phyloP scores from a whole-genome alignment of 2,329 filamentous ascomycete genomes.

The Huntiella abstrusa region DNA sequence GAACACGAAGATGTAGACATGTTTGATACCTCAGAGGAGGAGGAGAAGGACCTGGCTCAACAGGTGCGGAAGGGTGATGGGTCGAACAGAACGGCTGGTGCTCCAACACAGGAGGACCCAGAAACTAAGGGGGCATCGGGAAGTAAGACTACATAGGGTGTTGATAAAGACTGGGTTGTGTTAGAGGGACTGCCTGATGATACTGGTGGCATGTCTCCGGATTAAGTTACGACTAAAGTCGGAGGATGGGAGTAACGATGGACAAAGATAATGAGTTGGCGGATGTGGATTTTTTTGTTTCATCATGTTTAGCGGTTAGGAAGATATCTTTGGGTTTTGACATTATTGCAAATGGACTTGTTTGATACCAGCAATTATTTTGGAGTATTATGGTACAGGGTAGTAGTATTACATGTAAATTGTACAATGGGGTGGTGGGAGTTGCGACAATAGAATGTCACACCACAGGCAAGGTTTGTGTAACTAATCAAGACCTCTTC shows the following conservation, averaged over 20 bases:
- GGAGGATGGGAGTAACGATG: neutral
- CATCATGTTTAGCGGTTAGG: neutral
- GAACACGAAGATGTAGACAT: constrained; percentile 82
- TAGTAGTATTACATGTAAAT: too few relatives aligned
- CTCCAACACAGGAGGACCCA: constrained; percentile 14
- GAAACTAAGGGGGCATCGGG: constrained; percentile 5
- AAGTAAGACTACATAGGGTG: neutral
- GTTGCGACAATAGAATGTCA: too few relatives aligned
- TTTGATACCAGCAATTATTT: constrained; percentile 8
- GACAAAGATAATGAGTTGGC: neutral
- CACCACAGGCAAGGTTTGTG: too few relatives aligned
- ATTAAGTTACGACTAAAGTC: too few relatives aligned
- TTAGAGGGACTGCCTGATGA: too few relatives aligned
- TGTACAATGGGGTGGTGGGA: too few relatives aligned
- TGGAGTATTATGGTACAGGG: too few relatives aligned
- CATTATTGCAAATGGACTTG: constrained; percentile 9
- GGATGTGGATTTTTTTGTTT: too few relatives aligned
- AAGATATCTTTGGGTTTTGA: constrained; percentile 2
- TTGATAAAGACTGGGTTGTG: neutral
- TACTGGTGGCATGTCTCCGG: neutral
- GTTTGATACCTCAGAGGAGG: constrained; percentile 65
- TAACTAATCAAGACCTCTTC: too few relatives aligned
- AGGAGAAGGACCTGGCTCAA: constrained; percentile 70
- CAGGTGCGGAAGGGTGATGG: constrained; percentile 50
- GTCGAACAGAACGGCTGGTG: constrained; percentile 5